Conservation (phyloP, 148 eudicot species). For the Dianthus caryophyllus region DNA sequence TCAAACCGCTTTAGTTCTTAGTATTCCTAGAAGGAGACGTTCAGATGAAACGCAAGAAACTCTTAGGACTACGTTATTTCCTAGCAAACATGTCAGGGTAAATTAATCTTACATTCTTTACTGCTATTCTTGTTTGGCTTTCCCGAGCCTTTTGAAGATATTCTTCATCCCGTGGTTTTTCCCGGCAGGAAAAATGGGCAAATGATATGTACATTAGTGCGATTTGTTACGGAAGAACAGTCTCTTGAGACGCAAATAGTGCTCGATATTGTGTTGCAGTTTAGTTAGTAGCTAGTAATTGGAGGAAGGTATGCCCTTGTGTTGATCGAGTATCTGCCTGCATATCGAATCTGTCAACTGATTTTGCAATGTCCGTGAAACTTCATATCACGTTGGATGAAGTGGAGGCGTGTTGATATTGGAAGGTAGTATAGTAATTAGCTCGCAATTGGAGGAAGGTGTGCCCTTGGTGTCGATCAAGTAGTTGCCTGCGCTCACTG, state of each 20-base stretch:
- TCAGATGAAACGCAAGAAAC: constrained; percentile 96
- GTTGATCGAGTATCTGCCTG: constrained; percentile 9
- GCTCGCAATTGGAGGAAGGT: constrained; percentile 10
- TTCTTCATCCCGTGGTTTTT: neutral
- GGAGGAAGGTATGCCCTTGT: constrained; percentile 10
- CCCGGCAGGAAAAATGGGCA: constrained; percentile 71
- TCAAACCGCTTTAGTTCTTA: constrained; percentile 81
- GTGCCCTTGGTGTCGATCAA: constrained; percentile 8
- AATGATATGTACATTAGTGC: constrained; percentile 66
- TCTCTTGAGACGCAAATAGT: constrained; percentile 41
- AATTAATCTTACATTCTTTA: neutral
- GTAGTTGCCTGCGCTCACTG: constrained; percentile 11
- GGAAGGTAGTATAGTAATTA: constrained; percentile 1
- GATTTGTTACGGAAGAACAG: constrained; percentile 71
- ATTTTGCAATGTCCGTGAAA: constrained; percentile 32
- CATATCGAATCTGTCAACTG: constrained; percentile 22
- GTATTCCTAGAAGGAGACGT: constrained; percentile 74
- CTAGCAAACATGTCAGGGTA: constrained; percentile 95
- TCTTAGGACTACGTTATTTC: constrained; percentile 84
- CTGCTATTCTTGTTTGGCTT: neutral
- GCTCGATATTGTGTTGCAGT: neutral
- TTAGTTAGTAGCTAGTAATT: constrained; percentile 4
- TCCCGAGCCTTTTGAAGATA: neutral
- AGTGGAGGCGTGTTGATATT: constrained; percentile 7
- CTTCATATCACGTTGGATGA: constrained; percentile 24